Percentiles rank a stretch among this genome's conserved stretches.
These are phyloP conservation scores for Trichoderma guizhouense DNA, from an alignment of 2,329 filamentous ascomycete genomes.

Conservation along the genomic window DNA sequence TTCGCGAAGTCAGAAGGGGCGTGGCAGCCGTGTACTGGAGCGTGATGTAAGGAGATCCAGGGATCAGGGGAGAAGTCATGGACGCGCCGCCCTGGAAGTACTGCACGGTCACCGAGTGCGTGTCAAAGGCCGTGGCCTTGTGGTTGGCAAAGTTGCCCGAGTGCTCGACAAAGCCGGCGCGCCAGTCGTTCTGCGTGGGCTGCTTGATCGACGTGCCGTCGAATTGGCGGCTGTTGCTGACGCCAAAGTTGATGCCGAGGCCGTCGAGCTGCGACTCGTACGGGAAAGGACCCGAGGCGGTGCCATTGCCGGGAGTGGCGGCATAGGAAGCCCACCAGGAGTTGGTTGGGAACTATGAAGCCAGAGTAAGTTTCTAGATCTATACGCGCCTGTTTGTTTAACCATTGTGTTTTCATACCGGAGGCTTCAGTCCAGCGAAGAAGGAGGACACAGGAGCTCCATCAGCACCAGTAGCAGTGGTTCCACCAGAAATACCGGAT, in stretches of 20 bases:
- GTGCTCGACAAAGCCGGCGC: constrained; percentile 25
- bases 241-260: constrained; percentile 23
- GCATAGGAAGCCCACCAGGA: constrained; percentile 27
- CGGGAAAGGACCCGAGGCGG: constrained; percentile 25
- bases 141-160: constrained; percentile 24
- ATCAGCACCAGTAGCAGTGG: constrained; percentile 17
- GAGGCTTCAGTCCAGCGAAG: constrained; percentile 25
- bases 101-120: constrained; percentile 24
- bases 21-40: constrained; percentile 24
- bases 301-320: constrained; percentile 22
- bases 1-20: constrained; percentile 21
- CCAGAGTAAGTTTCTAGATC: neutral
- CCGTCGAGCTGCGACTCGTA: constrained; percentile 25
- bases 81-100: constrained; percentile 24
- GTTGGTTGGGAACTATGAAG: constrained; percentile 24
- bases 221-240: constrained; percentile 24
- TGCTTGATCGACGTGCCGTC: constrained; percentile 27
- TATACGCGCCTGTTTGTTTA: neutral
- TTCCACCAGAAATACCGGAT: constrained; percentile 22
- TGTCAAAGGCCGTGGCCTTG: constrained; percentile 26
- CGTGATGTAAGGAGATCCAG: constrained; percentile 26
- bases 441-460: constrained; percentile 23
- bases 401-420: constrained; percentile 17
- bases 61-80: constrained; percentile 24
- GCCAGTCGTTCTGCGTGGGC: constrained; percentile 24